phyloP scores from a whole-genome alignment of 2,329 filamentous ascomycete species.

The Sarocladium strictum region DNA sequence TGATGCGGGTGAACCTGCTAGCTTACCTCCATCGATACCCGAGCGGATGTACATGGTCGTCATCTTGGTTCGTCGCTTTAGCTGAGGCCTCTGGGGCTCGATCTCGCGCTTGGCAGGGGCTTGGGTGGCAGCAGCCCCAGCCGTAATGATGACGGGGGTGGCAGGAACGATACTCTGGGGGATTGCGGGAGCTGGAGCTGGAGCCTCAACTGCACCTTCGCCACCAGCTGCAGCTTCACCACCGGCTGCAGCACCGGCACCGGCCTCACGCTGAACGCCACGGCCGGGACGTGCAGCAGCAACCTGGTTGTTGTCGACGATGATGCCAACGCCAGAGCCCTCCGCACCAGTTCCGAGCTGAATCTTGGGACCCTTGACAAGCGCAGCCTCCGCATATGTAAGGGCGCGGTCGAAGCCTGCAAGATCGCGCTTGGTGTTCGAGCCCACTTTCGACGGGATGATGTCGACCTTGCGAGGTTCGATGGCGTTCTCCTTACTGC shows the following conservation, averaged over 20 bases:
- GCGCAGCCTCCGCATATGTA: not conserved
- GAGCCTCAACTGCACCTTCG: not conserved
- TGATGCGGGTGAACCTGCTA: not conserved
- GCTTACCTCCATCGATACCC: not conserved
- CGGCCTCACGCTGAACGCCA: too few relatives aligned
- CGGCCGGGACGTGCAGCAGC: slow-evolving; percentile 1
- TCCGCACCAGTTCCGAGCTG: not conserved
- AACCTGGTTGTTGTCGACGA: slow-evolving; percentile 1
- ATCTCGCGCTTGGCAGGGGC: not conserved
- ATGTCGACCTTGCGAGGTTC: slow-evolving; percentile 1
- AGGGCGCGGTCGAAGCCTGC: slow-evolving; percentile 4
- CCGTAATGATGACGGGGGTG: not conserved
- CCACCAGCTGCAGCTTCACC: not conserved
- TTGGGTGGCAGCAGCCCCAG: not conserved
- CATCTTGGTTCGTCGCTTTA: not conserved
- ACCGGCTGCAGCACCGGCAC: too few relatives aligned
- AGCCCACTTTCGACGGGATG: not conserved
- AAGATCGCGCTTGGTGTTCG: not conserved
- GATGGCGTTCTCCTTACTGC: not conserved
- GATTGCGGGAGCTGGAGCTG: not conserved
- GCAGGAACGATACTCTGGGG: not conserved
- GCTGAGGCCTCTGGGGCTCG: not conserved
- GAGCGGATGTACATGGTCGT: slow-evolving; percentile 6
- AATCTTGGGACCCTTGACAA: slow-evolving; percentile 1
- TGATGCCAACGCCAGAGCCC: slow-evolving; percentile 4